Base-by-base conservation (phyloP, 2,329 filamentous ascomycete species). In the Cephalotrichum gorgonifer region DNA sequence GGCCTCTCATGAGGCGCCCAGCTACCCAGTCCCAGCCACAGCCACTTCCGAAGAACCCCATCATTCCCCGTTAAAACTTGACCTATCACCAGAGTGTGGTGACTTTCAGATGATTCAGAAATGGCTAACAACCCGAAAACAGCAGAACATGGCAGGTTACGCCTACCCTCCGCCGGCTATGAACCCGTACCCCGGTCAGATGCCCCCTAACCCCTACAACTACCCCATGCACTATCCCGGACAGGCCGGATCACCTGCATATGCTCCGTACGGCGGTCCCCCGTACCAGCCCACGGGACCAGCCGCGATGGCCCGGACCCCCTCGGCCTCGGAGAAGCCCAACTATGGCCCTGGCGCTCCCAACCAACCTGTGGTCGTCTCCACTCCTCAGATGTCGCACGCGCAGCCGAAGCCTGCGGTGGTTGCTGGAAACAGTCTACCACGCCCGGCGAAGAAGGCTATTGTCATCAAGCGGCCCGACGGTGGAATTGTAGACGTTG, bases 391-490 rank as follows among this genome's bases (percentile, higher is more conserved):
- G 27, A 42, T 33, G 20, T 42, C 33, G 14, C 42, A 44, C 12
- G 48, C 28, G 14, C 48, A 50, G 17, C 28, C 28, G n/a, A 50
- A 45, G 26, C 31, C 43, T 20, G 43, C 47, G 7, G 71, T 64
- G 51, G 73, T 78, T n/a, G 79, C 80, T 31, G 79, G 56, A 67
- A 3, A 65, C 68, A 14, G 67, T 65, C 35, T 66, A 64, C 51
- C 76, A 77, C 51, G 62, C 70, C 62, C 78, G 58, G 71, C 70
- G 20, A 74, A 73, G 63, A 82, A 81, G 44, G 82, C 85, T 1
- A 85, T 96, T 55, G 74, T 82, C 44, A 95, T 96, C 72, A 94
- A 88, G 73, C 87, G 88, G 59, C 77, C 84, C 27, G 77, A 83
- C 50, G 90, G 88, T 53, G 88, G 93, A 61, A 79, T 81, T 27